A percentile compares a stretch with the other conserved stretches of the same genome.
Conservation (phyloP, 345 rosid genomes). For the Sisymbrium irio region DNA sequence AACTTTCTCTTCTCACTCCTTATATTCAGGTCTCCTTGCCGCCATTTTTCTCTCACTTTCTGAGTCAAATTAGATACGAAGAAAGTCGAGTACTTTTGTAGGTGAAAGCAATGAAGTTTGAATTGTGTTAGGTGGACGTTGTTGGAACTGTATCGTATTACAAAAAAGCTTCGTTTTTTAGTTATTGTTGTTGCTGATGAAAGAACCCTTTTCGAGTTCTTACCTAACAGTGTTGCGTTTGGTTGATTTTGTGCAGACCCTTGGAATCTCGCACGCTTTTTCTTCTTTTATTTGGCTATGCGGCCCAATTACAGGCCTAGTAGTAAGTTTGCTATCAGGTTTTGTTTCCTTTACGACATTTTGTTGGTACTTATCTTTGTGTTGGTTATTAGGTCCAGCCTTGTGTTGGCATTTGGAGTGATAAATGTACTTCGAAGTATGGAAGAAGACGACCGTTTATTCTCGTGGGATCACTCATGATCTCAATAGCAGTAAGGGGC, state of each 20-base stretch:
- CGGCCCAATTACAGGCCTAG: slow-evolving; percentile 96
- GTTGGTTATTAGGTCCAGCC: slow-evolving; percentile 80
- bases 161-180: too few species aligned
- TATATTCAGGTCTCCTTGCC: slow-evolving; percentile 66
- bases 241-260: slow-evolving; percentile 67
- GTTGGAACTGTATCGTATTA: neutral
- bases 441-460: slow-evolving; percentile 95
- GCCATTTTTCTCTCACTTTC: too few species aligned
- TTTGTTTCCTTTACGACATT: neutral
- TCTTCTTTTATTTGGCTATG: slow-evolving; percentile 99
- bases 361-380: slow-evolving; percentile 20
- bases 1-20: slow-evolving; percentile 89
- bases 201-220: slow-evolving; percentile 17
- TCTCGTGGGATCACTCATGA: slow-evolving; percentile 86
- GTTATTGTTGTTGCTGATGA: slow-evolving; percentile 6
- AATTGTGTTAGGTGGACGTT: slow-evolving; percentile 11
- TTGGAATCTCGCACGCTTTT: slow-evolving; percentile 89
- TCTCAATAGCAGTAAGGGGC: slow-evolving; percentile 73
- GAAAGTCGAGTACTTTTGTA: neutral
- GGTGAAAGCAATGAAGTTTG: slow-evolving; percentile 3
- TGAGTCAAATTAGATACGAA: slow-evolving; percentile 2
- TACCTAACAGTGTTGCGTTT: slow-evolving; percentile 29
- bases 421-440: slow-evolving; percentile 82
- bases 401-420: slow-evolving; percentile 98
- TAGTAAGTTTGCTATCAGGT: slow-evolving; percentile 55